Percentiles rank a stretch among this genome's conserved stretches.
Conservation (phyloP, 305 asterid species). For the Rubia balearica region DNA sequence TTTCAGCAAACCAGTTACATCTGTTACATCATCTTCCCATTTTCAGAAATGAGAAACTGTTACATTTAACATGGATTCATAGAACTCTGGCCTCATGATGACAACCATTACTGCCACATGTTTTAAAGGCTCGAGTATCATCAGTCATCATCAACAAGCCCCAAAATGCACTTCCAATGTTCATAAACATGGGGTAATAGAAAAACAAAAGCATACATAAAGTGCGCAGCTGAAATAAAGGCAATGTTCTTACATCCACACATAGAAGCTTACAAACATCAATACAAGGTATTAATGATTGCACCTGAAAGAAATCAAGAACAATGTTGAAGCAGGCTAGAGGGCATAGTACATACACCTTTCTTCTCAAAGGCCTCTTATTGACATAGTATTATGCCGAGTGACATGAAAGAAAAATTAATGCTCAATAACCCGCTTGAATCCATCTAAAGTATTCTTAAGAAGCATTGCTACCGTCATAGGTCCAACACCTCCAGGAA, state of each 20-base stretch:
- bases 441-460: slow-evolving; percentile 80
- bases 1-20: background rate
- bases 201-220: no score
- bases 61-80: background rate
- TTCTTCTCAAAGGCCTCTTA: background rate
- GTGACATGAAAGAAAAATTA: slow-evolving; percentile 8
- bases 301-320: background rate
- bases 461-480: slow-evolving; percentile 93
- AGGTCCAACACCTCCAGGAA: slow-evolving; percentile 97
- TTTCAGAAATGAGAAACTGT: background rate
- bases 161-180: background rate
- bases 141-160: background rate
- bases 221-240: background rate
- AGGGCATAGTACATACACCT: background rate
- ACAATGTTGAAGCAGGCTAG: background rate
- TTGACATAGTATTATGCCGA: background rate
- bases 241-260: background rate
- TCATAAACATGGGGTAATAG: background rate
- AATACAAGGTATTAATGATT: background rate
- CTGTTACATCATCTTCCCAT: background rate
- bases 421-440: slow-evolving; percentile 55
- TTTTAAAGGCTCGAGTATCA: background rate
- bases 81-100: background rate
- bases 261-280: background rate
- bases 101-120: background rate